Base-by-base conservation (phyloP, 805 yeast species). In the Wickerhamomyces chambardii region DNA sequence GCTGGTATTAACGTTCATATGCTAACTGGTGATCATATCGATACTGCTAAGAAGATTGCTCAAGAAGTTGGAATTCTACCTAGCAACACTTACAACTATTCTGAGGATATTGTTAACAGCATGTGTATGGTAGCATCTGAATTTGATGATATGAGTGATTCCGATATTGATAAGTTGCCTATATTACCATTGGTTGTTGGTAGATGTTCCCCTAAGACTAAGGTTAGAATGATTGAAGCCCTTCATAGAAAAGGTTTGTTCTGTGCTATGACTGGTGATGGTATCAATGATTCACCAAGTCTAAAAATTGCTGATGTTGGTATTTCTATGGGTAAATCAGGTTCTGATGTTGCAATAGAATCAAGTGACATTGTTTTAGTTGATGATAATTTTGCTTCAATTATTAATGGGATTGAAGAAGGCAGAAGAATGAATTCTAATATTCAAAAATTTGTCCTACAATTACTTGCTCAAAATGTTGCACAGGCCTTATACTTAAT, bases 231-330 rank as follows among this genome's bases (percentile, higher is more conserved):
- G 79, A 80, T 83, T 47, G 87, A 82, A 36, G 89, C 90, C 1
- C 70, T 63, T 46, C 87, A 70, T 63, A 77, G 70, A 49, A 73
- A 73, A 55, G 59, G 67, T 42, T 63, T 76, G 51, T 68, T 76
- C 57, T 68, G 79, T 58, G 90, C 90, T 15, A 83, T 82, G 90
- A 79, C 86, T 21, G 86, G 86, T 42, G 90, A 82, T 54, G 90
- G 90, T 43, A 89, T 82, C 31, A 82, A 82, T 53, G 90, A 82
- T 52, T 79, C 87, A 2, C 90, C 90, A 18, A 73, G 83, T 26
- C 63, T 82, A 57, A 81, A 81, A 53, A 75, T 66, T 43, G 81
- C 90, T 4, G 87, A 82, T 56, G 84, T 82, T 37, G 90, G 90
- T 44, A 80, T 82, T 55, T 86, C 90, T 10, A 82, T 82, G 90